Evolutionary conservation across 2,329 filamentous ascomycete species (phyloP).

Genomic region (Triangularia setosa): DNA sequence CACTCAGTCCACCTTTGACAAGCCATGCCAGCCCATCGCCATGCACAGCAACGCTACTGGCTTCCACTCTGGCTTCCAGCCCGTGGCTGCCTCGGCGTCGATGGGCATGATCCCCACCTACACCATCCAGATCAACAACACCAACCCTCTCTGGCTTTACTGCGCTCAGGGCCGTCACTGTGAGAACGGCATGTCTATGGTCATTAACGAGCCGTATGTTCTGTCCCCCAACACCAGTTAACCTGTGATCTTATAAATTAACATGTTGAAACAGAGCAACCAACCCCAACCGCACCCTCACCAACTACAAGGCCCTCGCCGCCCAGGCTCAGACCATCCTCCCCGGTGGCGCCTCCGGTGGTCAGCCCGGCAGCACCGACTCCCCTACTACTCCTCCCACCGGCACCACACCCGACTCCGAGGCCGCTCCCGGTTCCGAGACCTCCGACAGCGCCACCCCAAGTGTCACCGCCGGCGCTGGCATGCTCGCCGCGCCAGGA

Average conservation of each 20-base stretch:
- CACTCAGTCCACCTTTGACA: conserved; percentile 70
- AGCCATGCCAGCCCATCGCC: conserved; percentile 62
- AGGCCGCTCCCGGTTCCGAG: not conserved
- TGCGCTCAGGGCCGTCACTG: conserved; percentile 74
- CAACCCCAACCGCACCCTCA: conserved; percentile 51
- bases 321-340: conserved; percentile 31
- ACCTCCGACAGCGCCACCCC: not conserved
- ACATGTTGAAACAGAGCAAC: conserved; percentile 38
- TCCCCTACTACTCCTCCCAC: conserved; percentile 21
- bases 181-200: conserved; percentile 69
- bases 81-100: conserved; percentile 50
- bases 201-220: conserved; percentile 69
- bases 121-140: conserved; percentile 65
- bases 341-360: conserved; percentile 25
- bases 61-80: conserved; percentile 66
- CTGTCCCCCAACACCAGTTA: not conserved
- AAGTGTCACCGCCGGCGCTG: conserved; percentile 26
- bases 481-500: conserved; percentile 38
- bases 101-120: conserved; percentile 60
- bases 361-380: conserved; percentile 14
- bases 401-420: conserved; percentile 21
- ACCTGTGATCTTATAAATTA: conserved; percentile 10
- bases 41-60: conserved; percentile 51
- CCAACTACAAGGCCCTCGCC: conserved; percentile 44
- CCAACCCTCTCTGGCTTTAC: conserved; percentile 73